Evolutionary conservation across 495 filamentous ascomycete genomes (phyloP).

Genomic region (Glarea lozoyensis): DNA sequence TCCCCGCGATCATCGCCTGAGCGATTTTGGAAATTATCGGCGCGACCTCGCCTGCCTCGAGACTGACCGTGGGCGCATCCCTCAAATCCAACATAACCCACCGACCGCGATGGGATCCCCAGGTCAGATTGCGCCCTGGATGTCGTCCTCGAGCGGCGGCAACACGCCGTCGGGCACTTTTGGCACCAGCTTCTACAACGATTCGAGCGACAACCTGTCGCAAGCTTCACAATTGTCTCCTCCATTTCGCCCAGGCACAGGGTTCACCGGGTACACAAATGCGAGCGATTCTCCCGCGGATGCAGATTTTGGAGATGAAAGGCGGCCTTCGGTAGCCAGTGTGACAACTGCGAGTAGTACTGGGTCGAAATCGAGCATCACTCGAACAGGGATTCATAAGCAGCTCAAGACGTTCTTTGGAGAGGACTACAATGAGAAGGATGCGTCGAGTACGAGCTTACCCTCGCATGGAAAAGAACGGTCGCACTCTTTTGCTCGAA

Average conservation of each 20-base stretch:
- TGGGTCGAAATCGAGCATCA: constrained; percentile 72
- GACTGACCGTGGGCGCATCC: constrained; percentile 43
- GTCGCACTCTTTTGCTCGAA: constrained; percentile 48
- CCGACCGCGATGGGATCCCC: constrained; percentile 38
- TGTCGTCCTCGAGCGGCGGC: constrained; percentile 27
- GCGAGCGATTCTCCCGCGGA: constrained; percentile 59
- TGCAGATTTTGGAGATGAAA: constrained; percentile 58
- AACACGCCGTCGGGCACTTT: constrained; percentile 22
- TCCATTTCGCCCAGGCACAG: constrained; percentile 55
- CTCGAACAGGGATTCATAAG: constrained; percentile 58
- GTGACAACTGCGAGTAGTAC: constrained; percentile 77
- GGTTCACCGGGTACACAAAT: constrained; percentile 36
- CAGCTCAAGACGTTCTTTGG: constrained; percentile 80
- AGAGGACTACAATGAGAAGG: constrained; percentile 64
- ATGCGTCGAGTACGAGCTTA: constrained; percentile 68
- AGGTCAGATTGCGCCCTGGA: constrained; percentile 39
- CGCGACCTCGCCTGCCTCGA: constrained; percentile 64
- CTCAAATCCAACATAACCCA: constrained; percentile 44
- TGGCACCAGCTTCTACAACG: constrained; percentile 49
- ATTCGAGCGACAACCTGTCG: constrained; percentile 55
- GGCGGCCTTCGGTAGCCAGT: constrained; percentile 84
- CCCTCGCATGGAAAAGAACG: constrained; percentile 39
- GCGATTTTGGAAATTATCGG: constrained; percentile 54
- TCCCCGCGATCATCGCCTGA: constrained; percentile 39
- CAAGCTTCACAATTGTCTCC: constrained; percentile 52